Evolutionary conservation across 208 protist species (phyloP).

Genomic region (Trypanosoma mega): DNA sequence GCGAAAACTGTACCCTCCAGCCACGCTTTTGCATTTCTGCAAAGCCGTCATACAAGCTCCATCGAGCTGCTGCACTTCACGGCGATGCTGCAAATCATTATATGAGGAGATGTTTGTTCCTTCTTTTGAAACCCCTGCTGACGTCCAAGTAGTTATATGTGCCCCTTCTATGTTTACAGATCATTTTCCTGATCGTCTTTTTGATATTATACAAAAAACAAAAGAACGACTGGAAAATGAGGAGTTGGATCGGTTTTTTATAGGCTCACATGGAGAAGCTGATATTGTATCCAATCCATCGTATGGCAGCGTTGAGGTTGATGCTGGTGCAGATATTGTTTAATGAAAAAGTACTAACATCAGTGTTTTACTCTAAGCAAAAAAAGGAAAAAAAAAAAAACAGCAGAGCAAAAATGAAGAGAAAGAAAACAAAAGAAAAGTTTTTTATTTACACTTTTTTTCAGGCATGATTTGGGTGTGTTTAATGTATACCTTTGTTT

Average conservation of each 20-base stretch:
- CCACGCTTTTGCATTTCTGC: conserved; percentile 64
- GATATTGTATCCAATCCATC: neutral
- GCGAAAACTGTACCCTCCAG: conserved; percentile 58
- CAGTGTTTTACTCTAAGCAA: neutral
- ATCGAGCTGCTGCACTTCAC: conserved; percentile 14
- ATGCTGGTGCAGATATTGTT: neutral
- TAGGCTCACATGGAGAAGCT: conserved; percentile 13
- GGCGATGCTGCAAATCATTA: conserved; percentile 21
- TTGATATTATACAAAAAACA: conserved; percentile 40
- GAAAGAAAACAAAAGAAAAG: no score
- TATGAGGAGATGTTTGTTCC: conserved; percentile 67
- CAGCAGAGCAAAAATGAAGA: no score
- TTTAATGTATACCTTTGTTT: conserved; percentile 5
- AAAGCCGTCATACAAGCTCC: conserved; percentile 41
- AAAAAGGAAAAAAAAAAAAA: neutral
- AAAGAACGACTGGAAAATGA: conserved; percentile 43
- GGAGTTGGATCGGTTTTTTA: conserved; percentile 77
- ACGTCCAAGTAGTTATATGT: conserved; percentile 70
- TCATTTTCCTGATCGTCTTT: conserved; percentile 88
- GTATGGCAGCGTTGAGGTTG: neutral
- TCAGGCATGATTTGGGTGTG: neutral
- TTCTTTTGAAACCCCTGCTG: conserved; percentile 40
- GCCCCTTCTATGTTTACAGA: conserved; percentile 78
- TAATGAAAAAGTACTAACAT: neutral
- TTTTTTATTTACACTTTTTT: conserved; percentile 20